Evolutionary conservation across 331 rosid genomes (phyloP).

Genomic region (Saraca asoca): DNA sequence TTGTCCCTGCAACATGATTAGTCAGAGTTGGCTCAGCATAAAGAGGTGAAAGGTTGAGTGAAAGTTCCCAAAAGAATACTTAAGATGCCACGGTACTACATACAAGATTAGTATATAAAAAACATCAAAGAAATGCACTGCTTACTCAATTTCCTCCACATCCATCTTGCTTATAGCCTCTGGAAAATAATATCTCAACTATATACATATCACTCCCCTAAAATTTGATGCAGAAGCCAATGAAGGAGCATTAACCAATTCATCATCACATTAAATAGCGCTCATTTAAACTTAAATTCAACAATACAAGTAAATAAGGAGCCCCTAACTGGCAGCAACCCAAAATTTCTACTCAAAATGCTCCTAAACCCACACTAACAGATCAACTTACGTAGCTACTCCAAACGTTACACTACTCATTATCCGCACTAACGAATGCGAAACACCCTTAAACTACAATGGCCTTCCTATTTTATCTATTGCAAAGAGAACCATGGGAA

Average conservation of each 20-base stretch:
- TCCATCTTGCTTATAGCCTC: not conserved
- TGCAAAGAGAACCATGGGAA: not conserved
- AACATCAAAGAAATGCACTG: not conserved
- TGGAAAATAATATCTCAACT: not conserved
- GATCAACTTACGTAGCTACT: too few species aligned
- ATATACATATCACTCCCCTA: too few species aligned
- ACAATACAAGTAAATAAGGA: too few species aligned
- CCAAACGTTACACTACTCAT: too few species aligned
- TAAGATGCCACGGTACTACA: not conserved
- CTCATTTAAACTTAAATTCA: too few species aligned
- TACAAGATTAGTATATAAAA: not conserved
- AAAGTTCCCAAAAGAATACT: not conserved
- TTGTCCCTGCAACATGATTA: slow-evolving; percentile 65
- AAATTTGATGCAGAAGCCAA: too few species aligned
- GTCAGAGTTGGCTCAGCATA: slow-evolving; percentile 8
- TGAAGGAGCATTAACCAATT: too few species aligned
- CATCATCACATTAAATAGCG: too few species aligned
- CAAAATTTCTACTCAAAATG: too few species aligned
- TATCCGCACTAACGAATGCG: not conserved
- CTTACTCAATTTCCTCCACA: not conserved
- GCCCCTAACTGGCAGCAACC: too few species aligned
- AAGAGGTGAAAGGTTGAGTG: slow-evolving; percentile 2
- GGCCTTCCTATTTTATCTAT: too few species aligned
- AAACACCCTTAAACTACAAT: not conserved
- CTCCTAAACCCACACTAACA: too few species aligned